A percentile compares a stretch with the other conserved stretches of the same genome.
Evolutionary conservation across 495 filamentous ascomycete species (phyloP).

Genomic region (Daldinia concentrica): DNA sequence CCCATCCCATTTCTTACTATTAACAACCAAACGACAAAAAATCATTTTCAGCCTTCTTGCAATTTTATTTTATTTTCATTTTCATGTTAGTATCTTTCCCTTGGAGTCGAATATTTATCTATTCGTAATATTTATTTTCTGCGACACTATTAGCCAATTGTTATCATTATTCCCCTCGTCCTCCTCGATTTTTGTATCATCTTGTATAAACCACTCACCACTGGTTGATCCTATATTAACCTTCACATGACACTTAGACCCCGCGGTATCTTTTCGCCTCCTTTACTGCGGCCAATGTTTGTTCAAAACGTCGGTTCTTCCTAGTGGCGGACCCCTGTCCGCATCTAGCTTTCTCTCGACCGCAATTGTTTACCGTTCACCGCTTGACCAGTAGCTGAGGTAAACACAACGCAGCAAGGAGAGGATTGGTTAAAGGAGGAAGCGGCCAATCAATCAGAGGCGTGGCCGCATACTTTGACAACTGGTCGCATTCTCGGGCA

Average conservation of each 20-base stretch:
- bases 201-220: constrained; percentile 2
- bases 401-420: constrained; percentile 27
- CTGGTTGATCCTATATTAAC: constrained; percentile 26
- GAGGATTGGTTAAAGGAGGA: constrained; percentile 38
- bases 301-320: constrained; percentile 20
- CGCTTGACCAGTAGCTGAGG: constrained; percentile 33
- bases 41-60: constrained; percentile 7
- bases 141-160: constrained; percentile 17
- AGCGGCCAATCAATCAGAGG: constrained; percentile 37
- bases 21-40: constrained; percentile 9
- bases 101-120: not conserved
- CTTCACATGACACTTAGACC: constrained; percentile 14
- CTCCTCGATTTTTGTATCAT: constrained; percentile 2
- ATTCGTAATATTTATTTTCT: constrained; percentile 14
- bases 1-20: constrained; percentile 2
- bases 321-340: constrained; percentile 9
- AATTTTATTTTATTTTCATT: constrained; percentile 2
- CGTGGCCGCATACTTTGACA: constrained; percentile 36
- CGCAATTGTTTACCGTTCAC: constrained; percentile 26
- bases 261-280: constrained; percentile 6
- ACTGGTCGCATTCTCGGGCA: constrained; percentile 34
- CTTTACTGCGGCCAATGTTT: constrained; percentile 19
- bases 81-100: constrained; percentile 13
- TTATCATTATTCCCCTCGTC: not conserved
- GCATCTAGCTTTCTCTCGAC: constrained; percentile 15